A percentile compares a stretch with the other conserved stretches of the same genome.
phyloP scores from a whole-genome alignment of 805 yeast species.

The Suhomyces vadensis region DNA sequence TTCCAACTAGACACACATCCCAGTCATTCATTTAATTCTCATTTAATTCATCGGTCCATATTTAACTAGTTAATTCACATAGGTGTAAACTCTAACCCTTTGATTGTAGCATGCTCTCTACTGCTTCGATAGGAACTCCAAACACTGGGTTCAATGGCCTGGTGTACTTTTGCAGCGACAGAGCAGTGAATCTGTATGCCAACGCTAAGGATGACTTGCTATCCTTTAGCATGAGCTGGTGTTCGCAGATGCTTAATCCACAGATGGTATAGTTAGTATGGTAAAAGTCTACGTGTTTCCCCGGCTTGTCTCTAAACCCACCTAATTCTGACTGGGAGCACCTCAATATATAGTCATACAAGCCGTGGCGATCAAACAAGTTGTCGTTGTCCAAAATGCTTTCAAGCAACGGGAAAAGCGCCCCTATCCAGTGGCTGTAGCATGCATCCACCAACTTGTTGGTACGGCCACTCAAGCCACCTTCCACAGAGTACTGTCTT shows the following conservation, averaged over 20 bases:
- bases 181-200: slow-evolving; percentile 25
- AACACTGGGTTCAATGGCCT: slow-evolving; percentile 28
- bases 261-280: slow-evolving; percentile 84
- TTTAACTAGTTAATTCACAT: too few relatives aligned
- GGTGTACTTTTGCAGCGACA: slow-evolving; percentile 11
- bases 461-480: slow-evolving; percentile 87
- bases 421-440: slow-evolving; percentile 95
- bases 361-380: slow-evolving; percentile 54
- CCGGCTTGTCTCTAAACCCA: slow-evolving; percentile 90
- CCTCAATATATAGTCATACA: slow-evolving; percentile 64
- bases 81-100: too few relatives aligned
- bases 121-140: slow-evolving; percentile 26
- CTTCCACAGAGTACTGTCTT: slow-evolving; percentile 74
- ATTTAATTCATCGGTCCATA: not conserved
- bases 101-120: too few relatives aligned
- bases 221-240: slow-evolving; percentile 28
- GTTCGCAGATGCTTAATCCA: slow-evolving; percentile 68
- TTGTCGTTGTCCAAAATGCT: slow-evolving; percentile 29
- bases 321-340: slow-evolving; percentile 75
- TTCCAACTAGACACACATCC: not conserved
- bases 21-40: slow-evolving; percentile 1
- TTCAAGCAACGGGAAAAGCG: slow-evolving; percentile 64
- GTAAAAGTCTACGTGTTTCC: slow-evolving; percentile 75
- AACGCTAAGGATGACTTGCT: slow-evolving; percentile 7
- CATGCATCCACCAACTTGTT: slow-evolving; percentile 96